Evolutionary conservation across 345 rosid genomes (phyloP).

Genomic region (Dipteronia dyeriana): DNA sequence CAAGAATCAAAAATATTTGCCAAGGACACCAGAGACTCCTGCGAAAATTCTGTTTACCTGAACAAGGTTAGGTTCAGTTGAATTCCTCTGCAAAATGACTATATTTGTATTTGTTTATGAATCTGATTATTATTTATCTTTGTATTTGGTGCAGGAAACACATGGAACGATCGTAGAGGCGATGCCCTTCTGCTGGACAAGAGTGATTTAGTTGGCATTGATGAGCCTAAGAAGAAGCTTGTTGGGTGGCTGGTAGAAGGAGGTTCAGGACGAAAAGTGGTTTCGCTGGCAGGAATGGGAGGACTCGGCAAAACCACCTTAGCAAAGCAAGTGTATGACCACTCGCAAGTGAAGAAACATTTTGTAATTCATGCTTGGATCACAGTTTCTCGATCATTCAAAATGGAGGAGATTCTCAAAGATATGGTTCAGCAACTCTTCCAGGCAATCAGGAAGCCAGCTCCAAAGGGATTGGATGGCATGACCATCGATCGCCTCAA

Average conservation of each 20-base stretch:
- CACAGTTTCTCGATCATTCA: conserved; percentile 28
- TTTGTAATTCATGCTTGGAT: conserved; percentile 35
- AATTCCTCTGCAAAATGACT: too few relatives aligned
- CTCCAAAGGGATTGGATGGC: conserved; percentile 29
- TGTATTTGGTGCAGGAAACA: background rate
- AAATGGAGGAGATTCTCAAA: conserved; percentile 27
- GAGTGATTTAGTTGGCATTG: conserved; percentile 41
- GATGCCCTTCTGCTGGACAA: conserved; percentile 40
- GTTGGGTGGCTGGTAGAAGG: conserved; percentile 23
- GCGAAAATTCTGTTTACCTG: conserved; percentile 14
- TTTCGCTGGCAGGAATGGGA: conserved; percentile 44
- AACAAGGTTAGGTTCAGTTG: background rate
- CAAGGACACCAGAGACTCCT: conserved; percentile 26
- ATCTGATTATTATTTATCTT: background rate
- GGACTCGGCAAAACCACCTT: conserved; percentile 48
- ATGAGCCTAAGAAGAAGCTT: conserved; percentile 31
- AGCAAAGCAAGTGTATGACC: conserved; percentile 42
- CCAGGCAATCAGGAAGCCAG: conserved; percentile 20
- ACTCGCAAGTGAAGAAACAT: conserved; percentile 22
- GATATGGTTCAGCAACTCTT: conserved; percentile 30
- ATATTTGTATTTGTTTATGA: too few relatives aligned
- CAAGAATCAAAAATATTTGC: conserved; percentile 11
- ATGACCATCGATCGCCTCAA: conserved; percentile 31
- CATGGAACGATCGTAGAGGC: conserved; percentile 25
- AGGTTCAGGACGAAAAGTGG: conserved; percentile 4